Evolutionary conservation across 805 yeast genomes (phyloP).

Genomic region (Kregervanrija delftensis): DNA sequence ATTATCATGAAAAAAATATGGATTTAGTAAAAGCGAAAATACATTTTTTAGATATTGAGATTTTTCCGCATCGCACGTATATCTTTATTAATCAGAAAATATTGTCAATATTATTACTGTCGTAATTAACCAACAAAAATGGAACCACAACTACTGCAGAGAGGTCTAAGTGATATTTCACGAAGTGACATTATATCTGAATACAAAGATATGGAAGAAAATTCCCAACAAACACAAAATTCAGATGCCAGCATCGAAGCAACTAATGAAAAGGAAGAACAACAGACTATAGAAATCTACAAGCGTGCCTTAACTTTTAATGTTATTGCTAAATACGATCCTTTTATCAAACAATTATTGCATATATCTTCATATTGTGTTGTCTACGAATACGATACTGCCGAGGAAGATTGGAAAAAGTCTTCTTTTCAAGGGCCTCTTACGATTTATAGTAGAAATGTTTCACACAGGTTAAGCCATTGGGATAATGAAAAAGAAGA

Average conservation of each 20-base stretch:
- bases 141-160: too few species aligned
- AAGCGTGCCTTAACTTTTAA: conserved; percentile 65
- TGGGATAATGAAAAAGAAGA: conserved; percentile 3
- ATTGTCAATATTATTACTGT: too few species aligned
- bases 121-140: too few species aligned
- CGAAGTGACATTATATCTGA: too few species aligned
- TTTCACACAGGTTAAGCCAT: conserved; percentile 3
- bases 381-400: conserved; percentile 54
- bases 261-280: conserved; percentile 32
- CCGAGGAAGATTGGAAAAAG: conserved; percentile 60
- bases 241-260: background rate
- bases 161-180: too few species aligned
- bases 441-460: conserved; percentile 44
- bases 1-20: too few species aligned
- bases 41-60: too few species aligned
- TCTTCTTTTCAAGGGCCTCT: conserved; percentile 65
- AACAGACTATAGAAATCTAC: conserved; percentile 52
- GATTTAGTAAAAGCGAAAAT: too few species aligned
- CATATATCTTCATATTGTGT: conserved; percentile 69
- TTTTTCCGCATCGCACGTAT: too few species aligned
- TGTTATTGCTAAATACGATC: conserved; percentile 73
- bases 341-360: conserved; percentile 58
- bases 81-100: too few species aligned
- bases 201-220: too few species aligned
- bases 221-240: too few species aligned